phyloP scores from a whole-genome alignment of 2,329 filamentous ascomycete genomes.

The Nannizziopsis arthrosporioides region DNA sequence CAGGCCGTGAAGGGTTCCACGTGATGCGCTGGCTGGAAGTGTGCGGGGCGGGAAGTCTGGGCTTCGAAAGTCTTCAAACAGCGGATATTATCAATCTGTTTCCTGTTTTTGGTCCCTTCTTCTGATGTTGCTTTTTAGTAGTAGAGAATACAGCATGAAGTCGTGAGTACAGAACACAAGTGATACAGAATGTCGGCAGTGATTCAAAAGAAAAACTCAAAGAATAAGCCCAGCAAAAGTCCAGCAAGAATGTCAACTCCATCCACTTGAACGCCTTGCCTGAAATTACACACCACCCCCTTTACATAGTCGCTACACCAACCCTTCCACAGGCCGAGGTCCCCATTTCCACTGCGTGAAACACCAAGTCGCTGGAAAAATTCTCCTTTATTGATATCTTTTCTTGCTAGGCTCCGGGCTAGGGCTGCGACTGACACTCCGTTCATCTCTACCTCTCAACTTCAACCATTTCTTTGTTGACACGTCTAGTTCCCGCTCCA shows the following conservation, averaged over 20 bases:
- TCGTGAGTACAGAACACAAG: not conserved
- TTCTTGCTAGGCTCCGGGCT: slow-evolving; percentile 73
- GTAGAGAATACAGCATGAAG: no score
- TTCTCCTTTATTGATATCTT: slow-evolving; percentile 43
- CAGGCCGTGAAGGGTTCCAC: no score
- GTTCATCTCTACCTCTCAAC: slow-evolving; percentile 67
- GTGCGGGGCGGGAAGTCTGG: no score
- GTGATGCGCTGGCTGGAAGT: no score
- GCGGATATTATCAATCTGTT: no score
- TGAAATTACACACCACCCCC: not conserved
- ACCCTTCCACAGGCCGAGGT: not conserved
- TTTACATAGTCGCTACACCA: not conserved
- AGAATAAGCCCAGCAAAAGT: not conserved
- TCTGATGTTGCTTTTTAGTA: no score
- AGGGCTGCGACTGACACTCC: slow-evolving; percentile 70
- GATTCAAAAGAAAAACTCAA: not conserved
- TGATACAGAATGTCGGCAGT: not conserved
- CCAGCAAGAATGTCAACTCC: slow-evolving; percentile 1
- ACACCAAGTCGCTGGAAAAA: slow-evolving; percentile 4
- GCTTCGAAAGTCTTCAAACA: no score
- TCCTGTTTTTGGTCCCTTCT: no score
- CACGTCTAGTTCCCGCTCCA: slow-evolving; percentile 77
- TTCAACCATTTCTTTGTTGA: slow-evolving; percentile 95
- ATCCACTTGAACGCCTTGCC: slow-evolving; percentile 9
- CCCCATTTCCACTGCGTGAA: not conserved